Evolutionary conservation across 768 basidiomycete species (phyloP).

Genomic region (Lactarius hatsudake): DNA sequence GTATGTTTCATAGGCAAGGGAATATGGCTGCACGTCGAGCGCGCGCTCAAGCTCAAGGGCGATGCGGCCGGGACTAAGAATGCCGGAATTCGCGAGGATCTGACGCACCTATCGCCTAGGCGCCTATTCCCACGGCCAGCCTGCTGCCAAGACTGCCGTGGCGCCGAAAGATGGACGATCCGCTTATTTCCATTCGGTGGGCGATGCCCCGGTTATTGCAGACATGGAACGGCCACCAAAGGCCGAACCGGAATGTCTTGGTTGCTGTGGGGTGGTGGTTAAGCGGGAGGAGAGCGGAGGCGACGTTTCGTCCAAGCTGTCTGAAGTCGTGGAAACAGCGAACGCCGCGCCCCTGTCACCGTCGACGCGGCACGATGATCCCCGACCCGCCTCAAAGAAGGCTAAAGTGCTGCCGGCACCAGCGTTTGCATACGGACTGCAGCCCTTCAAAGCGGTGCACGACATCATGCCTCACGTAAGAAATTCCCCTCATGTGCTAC

Average conservation of each 20-base stretch:
- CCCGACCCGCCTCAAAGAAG: not conserved
- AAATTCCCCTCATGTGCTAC: too few relatives aligned
- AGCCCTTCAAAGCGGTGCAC: conserved; percentile 51
- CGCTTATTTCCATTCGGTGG: not conserved
- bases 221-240: not conserved
- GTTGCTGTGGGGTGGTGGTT: not conserved
- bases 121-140: not conserved
- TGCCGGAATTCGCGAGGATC: not conserved
- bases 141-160: not conserved
- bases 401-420: conserved; percentile 17
- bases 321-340: too few relatives aligned
- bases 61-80: not conserved
- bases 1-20: conserved; percentile 78
- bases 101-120: not conserved
- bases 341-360: too few relatives aligned
- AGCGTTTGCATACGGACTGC: conserved; percentile 41
- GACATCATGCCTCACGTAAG: conserved; percentile 16
- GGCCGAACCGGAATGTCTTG: not conserved
- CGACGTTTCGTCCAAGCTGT: not conserved
- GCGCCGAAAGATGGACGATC: not conserved
- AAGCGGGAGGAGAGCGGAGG: not conserved
- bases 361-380: not conserved
- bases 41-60: conserved; percentile 24
- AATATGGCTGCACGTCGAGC: conserved; percentile 51
- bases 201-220: not conserved